Base-by-base conservation (phyloP, 805 yeast species). In the Torulaspora maleeae region DNA sequence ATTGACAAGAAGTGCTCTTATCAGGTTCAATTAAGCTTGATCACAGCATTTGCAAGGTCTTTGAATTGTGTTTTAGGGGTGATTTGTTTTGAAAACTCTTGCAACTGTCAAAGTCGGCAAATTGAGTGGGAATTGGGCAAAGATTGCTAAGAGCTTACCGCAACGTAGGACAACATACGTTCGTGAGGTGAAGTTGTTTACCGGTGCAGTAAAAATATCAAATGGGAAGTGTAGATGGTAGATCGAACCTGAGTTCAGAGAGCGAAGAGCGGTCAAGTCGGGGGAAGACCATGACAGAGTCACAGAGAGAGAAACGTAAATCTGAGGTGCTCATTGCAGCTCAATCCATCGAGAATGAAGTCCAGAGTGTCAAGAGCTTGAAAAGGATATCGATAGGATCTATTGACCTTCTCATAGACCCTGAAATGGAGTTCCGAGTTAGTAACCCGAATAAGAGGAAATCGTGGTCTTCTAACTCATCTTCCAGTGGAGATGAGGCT, bases 351-450 rank as follows among this genome's bases (percentile, higher is more conserved):
- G 87, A 85, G 56, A 80, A 78, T 49, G 93, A 86, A 59, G 73
- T 83, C 50, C 79, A 80, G 63, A 79, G 81, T 61, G 86, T 86
- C 49, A 79, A 83, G 29, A 84, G 86, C 16, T 67, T 86, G 52
- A 86, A 86, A 60, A 70, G 95, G 47, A 69, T 83, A 13, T 81
- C 88, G 0, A 82, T 86, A 42, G 93, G 89, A 1, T 63, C 74
- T 16, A 69, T 71, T 40, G 72, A 73, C 19, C 48, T 69, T n/a
- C 49, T 67, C 40, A 74, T 77, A 49, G 95, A 85, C 57, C 91
- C 91, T 1, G 95, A 85, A 55, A 61, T 83, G 38, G 86, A 87
- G 19, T 70, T 64, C 48, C 73, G 64, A 10, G 63, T 63, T 5
- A 69, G 60, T 36, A 51, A 19, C 30, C 53, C 52, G 12, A 28